Base-by-base conservation (phyloP, 306 rosid species). In the Vachellia collinsii region DNA sequence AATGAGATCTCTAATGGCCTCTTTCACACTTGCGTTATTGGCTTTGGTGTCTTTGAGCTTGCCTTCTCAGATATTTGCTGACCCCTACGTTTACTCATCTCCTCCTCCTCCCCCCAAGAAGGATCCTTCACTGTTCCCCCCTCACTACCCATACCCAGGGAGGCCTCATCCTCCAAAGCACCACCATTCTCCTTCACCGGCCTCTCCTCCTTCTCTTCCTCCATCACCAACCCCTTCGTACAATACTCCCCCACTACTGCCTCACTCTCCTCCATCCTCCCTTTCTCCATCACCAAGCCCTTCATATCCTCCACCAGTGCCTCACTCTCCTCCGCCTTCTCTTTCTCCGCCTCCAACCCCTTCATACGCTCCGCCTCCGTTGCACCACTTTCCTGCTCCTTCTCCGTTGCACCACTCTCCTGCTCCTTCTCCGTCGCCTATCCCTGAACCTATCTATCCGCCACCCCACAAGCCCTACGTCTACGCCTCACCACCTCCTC, bases 81-180 rank as follows among this genome's bases (percentile, higher is more conserved):
- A 29, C 34, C 34, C 34, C 34, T 85, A 90, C 70, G 42, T n/a
- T 6, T 87, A 88, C 72, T 65, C 87, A 5, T 87, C 94, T 11
- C 89, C 89, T n/a, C n/a, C n/a, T n/a, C 86, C 88, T 3, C 81
- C 88, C 4, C 83, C 72, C 25, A 39, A 19, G 36, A n/a, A 41
- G 48, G n/a, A 68, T n/a, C 51, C 34, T 39, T 51, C 51, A 3
- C 12, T 17, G 72, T 19, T 50, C 41, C 74, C 54, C 8, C 72
- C 72, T 13, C 19, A 66, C 72, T 37, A 29, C 34, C 34, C 34
- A 29, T 29, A 29, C 34, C 34, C 34, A 29, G 34, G 34, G 34
- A 29, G 34, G 34, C 34, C 34, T 29, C 2, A 29, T 29, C 34
- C 34, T 29, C 34, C 34, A 1, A 29, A 29, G 34, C n/a, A 48